Percentiles rank a stretch among this genome's conserved stretches.
These are phyloP conservation scores for Venturia nashicola DNA, from an alignment of 2,329 filamentous ascomycete species.

Conservation along the genomic window DNA sequence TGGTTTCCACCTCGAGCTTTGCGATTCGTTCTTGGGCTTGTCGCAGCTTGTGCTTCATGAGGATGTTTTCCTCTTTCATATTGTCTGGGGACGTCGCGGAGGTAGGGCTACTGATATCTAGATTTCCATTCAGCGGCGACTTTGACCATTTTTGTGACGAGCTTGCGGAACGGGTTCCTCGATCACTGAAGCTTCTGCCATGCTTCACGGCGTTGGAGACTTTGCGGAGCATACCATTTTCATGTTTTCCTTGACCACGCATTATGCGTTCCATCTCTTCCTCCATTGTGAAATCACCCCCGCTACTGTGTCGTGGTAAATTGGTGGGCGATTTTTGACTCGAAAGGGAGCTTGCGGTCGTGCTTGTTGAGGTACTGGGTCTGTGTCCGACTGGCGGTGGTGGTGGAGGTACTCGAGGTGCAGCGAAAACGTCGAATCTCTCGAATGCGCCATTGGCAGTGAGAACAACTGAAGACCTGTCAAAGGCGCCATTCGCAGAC, in stretches of 20 bases:
- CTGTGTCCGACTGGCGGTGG: conserved; percentile 30
- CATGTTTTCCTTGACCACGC: conserved; percentile 52
- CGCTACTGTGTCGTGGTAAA: conserved; percentile 48
- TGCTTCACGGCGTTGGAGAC: conserved; percentile 92
- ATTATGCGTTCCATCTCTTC: conserved; percentile 90
- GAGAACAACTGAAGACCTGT: neutral
- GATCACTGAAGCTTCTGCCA: conserved; percentile 73
- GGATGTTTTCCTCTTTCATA: conserved; percentile 31
- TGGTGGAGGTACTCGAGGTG: conserved; percentile 30
- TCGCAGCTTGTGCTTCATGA: conserved; percentile 57
- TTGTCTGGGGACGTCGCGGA: conserved; percentile 40
- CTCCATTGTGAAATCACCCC: conserved; percentile 84
- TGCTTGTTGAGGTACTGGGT: conserved; percentile 32
- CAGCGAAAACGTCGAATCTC: conserved; percentile 26
- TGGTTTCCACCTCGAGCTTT: conserved; percentile 74
- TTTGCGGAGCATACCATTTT: conserved; percentile 61
- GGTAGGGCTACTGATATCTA: conserved; percentile 58
- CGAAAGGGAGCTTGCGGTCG: conserved; percentile 28
- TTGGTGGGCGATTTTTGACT: conserved; percentile 14
- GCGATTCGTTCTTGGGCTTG: conserved; percentile 74
- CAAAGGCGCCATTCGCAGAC: conserved; percentile 2
- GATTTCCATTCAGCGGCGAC: conserved; percentile 27
- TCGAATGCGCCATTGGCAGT: conserved; percentile 7
- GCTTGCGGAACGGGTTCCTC: conserved; percentile 19
- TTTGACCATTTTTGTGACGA: conserved; percentile 19